Percentiles rank a stretch among this genome's conserved stretches.
phyloP scores from a whole-genome alignment of 306 rosid genomes.

The Pachyrhizus erosus region DNA sequence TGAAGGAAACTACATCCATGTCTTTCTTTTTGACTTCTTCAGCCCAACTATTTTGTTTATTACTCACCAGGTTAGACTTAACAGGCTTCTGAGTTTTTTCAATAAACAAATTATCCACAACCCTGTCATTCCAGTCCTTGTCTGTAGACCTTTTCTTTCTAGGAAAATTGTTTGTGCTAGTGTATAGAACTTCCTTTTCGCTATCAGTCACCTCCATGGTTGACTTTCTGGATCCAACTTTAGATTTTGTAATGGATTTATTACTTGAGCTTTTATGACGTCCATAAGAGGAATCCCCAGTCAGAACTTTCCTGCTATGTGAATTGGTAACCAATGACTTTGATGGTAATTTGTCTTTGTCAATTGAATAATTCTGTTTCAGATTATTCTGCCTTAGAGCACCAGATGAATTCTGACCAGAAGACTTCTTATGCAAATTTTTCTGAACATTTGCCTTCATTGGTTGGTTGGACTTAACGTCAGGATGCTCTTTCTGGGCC shows the following conservation, averaged over 20 bases:
- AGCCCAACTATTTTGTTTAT: conserved; percentile 54
- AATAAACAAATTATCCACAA: conserved; percentile 55
- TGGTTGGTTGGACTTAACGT: conserved; percentile 60
- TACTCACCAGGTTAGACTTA: conserved; percentile 53
- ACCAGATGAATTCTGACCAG: conserved; percentile 51
- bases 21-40: conserved; percentile 74
- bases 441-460: conserved; percentile 58
- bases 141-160: conserved; percentile 87
- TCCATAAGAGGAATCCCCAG: conserved; percentile 62
- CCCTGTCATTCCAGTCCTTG: conserved; percentile 67
- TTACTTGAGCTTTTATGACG: conserved; percentile 65
- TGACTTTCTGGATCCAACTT: conserved; percentile 67
- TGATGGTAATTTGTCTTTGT: conserved; percentile 67
- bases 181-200: conserved; percentile 70
- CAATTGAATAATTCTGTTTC: conserved; percentile 74
- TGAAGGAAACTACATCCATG: conserved; percentile 91
- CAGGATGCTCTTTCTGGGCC: conserved; percentile 66
- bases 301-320: conserved; percentile 59
- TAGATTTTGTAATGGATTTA: conserved; percentile 64
- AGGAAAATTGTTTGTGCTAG: conserved; percentile 63
- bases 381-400: conserved; percentile 87
- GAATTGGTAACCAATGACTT: conserved; percentile 61
- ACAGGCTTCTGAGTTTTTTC: conserved; percentile 66
- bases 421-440: conserved; percentile 62
- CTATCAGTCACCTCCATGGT: conserved; percentile 60